A percentile compares a stretch with the other conserved stretches of the same genome.
phyloP scores from a whole-genome alignment of 176 grass and related monocot genomes.

The Elymus sibiricus region DNA sequence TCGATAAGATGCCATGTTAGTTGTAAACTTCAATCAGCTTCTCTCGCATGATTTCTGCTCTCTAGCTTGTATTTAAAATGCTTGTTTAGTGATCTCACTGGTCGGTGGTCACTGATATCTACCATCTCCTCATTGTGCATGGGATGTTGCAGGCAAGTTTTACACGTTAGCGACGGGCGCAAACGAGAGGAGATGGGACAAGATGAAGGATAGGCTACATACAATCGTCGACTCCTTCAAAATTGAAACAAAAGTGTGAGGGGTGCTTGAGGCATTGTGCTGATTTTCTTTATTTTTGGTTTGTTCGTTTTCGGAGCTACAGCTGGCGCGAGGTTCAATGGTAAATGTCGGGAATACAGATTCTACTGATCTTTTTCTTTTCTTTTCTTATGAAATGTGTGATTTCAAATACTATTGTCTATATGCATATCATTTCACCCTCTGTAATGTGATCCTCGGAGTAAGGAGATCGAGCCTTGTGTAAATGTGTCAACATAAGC shows the following conservation, averaged over 20 bases:
- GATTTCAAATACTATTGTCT: neutral
- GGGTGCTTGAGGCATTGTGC: neutral
- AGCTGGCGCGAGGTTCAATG: slow-evolving; percentile 11
- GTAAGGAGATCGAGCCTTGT: neutral
- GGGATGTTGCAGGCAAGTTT: slow-evolving; percentile 67
- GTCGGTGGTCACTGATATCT: neutral
- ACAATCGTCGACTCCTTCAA: slow-evolving; percentile 74
- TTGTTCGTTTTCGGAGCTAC: slow-evolving; percentile 20
- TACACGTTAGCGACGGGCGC: slow-evolving; percentile 87
- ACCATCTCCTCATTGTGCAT: neutral
- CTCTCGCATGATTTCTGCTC: neutral
- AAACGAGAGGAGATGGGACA: slow-evolving; percentile 96
- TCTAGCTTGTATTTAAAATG: neutral
- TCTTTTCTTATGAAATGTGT: neutral
- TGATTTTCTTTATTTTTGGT: slow-evolving; percentile 23
- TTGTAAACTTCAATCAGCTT: neutral
- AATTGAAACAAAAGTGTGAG: slow-evolving; percentile 58
- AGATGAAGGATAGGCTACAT: slow-evolving; percentile 91
- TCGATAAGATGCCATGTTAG: neutral
- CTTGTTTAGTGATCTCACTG: neutral
- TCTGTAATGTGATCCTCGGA: neutral
- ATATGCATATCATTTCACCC: neutral
- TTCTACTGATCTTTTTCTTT: slow-evolving; percentile 23
- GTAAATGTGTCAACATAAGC: slow-evolving; percentile 21
- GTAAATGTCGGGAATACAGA: slow-evolving; percentile 32